phyloP scores from a whole-genome alignment of 352 stramenopile genomes.

The Phytophthora niederhauseri region DNA sequence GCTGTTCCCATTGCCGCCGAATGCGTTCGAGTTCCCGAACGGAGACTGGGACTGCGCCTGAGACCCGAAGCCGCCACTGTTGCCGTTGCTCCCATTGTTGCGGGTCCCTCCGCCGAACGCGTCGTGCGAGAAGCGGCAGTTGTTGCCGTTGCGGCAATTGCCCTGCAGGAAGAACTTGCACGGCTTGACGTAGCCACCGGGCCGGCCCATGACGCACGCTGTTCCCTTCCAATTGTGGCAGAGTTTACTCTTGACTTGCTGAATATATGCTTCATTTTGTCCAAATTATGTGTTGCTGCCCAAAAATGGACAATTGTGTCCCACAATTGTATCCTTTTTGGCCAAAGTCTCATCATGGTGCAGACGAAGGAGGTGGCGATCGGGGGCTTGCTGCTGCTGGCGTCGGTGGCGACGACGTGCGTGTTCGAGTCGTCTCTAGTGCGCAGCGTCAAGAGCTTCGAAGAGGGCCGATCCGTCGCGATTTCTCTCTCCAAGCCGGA shows the following conservation, averaged over 20 bases:
- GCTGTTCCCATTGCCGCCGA: conserved; percentile 7
- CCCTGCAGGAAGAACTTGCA: conserved; percentile 80
- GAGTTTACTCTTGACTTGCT: neutral
- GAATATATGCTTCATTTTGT: neutral
- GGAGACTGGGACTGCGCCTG: conserved; percentile 22
- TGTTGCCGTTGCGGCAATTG: conserved; percentile 71
- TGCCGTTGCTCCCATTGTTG: conserved; percentile 7
- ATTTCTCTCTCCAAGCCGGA: conserved; percentile 33
- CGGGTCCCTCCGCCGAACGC: conserved; percentile 11
- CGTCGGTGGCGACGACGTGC: conserved; percentile 52
- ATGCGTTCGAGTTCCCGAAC: conserved; percentile 18
- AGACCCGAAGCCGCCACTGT: conserved; percentile 18
- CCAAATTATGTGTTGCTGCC: neutral
- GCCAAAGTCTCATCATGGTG: conserved; percentile 10
- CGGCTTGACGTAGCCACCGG: conserved; percentile 31
- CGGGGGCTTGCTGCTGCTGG: conserved; percentile 52
- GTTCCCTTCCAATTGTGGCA: neutral
- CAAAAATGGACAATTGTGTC: neutral
- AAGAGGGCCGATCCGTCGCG: conserved; percentile 48
- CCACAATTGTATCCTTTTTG: neutral
- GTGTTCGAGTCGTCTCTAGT: conserved; percentile 64
- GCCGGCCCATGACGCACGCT: conserved; percentile 31
- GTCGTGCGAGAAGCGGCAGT: conserved; percentile 71
- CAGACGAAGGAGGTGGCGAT: conserved; percentile 48
- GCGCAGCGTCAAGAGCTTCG: conserved; percentile 50